Evolutionary conservation across 495 filamentous ascomycete genomes (phyloP), one percentile per base, ranked within the genome.

Genomic region (Eremomyces bilateralis): DNA sequence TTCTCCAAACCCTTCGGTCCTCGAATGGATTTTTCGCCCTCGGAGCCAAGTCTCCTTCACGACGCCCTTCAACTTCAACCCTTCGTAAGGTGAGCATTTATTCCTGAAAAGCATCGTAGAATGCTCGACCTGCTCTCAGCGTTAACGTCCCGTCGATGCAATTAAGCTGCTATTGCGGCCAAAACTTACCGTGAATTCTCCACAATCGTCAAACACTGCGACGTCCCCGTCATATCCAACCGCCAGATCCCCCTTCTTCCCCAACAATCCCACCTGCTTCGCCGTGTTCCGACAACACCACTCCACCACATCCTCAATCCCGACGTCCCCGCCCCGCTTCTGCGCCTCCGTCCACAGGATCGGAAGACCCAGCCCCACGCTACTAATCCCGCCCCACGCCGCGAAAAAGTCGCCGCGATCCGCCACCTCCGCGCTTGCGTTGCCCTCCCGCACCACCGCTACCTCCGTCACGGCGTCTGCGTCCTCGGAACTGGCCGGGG

Each of bases 381-480:
- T 84, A 12, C 78, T 85, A 50, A 97, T 88, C 29, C 88, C 88
- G 29, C 88, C 88, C 88, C 88, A 97, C 1, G 84, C 82, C 15
- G 77, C 68, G 54, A 93, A 83, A 66, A 97, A 97, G 56, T 95
- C 76, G 28, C 85, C 81, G 6, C 57, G 52, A 19, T 55, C 62
- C 29, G 41, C 50, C 16, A 35, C 38, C 10, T 45, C 45, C 42
- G 55, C 43, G 15, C 53, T 47, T 1, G 29, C 32, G 20, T 46
- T 46, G 31, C 48, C 38, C 27, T 39, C 30, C 41, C 39, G 34
- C 15, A 42, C 38, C 22, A 31, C 37, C 15, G 41, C 41, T 15
- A 27, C 31, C 30, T 8, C 10, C 10, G 30, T 15, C 15, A 15
- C 8, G 2, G 8, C 21, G 15, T 40, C 33, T 16, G 21, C 29